Base-by-base conservation (phyloP, 2,329 filamentous ascomycete genomes). In the Plenodomus lindquistii region DNA sequence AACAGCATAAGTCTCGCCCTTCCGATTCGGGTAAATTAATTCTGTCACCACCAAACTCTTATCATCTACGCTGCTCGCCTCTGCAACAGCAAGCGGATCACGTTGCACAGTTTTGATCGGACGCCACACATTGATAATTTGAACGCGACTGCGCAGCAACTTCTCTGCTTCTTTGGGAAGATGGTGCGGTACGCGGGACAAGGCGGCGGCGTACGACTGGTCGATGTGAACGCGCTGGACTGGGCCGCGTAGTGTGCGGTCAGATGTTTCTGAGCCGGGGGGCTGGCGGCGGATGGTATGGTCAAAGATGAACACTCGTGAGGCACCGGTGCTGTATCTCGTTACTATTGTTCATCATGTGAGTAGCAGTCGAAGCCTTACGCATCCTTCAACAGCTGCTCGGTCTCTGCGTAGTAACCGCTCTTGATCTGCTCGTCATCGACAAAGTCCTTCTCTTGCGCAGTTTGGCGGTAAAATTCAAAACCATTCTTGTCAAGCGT, bases 271-370 rank as follows among this genome's bases (percentile, higher is more conserved):
- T 10, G 48, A 51, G 13, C 52, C 52, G 3, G 64, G 56, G 7
- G 57, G n/a, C 24, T 67, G 63, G 38, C 78, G 76, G n/a, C 78
- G 78, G 59, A 86, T 81, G 5, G 81, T 85, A 69, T 85, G 82
- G 70, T 85, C 81, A 62, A 86, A 86, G 63, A 85, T 83, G 73
- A 82, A 78, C 55, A 85, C 68, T 18, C 78, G 77, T 2, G 78
- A 71, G 15, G 77, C 82, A 2, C 82, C 83, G 15, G 83, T 85
- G 22, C 81, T 84, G 36, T 4, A 1, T 1, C 4, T 0, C 13
- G 21, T 54, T 19, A 56, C 46, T 22, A 22, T 6, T 3, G 9
- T 4, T 31, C 6, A 4, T 7, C 27, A 8, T 31, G 6, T 8
- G 6, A 31, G 27, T 8, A 8, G 11, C 27, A 7, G 17, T 19